A percentile compares a stretch with the other conserved stretches of the same genome.
phyloP scores from a whole-genome alignment of 495 filamentous ascomycete species.

The Hypoxylon cercidicola region DNA sequence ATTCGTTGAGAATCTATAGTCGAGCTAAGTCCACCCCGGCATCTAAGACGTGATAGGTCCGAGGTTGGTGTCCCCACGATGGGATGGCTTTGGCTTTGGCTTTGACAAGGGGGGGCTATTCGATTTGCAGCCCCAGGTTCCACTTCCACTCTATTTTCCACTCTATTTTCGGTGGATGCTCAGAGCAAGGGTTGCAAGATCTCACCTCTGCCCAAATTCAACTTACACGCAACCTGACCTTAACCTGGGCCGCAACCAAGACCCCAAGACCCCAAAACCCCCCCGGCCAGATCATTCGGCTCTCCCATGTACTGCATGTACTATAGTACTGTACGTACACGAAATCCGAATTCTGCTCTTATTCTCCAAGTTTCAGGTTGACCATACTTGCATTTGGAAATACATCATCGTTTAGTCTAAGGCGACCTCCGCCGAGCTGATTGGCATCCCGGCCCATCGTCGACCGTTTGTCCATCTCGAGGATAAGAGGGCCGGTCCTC shows the following conservation, averaged over 20 bases:
- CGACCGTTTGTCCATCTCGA: conserved; percentile 39
- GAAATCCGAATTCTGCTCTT: conserved; percentile 36
- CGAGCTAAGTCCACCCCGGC: conserved; percentile 12
- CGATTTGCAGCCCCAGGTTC: no score
- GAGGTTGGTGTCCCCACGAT: conserved; percentile 17
- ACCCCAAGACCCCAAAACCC: conserved; percentile 3
- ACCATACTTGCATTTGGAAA: conserved; percentile 37
- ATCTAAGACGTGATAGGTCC: conserved; percentile 30
- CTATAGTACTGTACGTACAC: conserved; percentile 8
- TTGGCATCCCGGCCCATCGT: conserved; percentile 45
- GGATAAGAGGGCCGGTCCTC: conserved; percentile 49
- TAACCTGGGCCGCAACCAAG: conserved; percentile 4
- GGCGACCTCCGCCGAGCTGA: conserved; percentile 40
- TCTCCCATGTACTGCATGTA: conserved; percentile 14
- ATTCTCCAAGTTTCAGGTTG: conserved; percentile 50
- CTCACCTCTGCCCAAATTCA: conserved; percentile 1
- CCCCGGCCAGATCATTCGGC: conserved; percentile 26
- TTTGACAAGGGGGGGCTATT: no score
- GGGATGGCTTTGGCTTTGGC: no score
- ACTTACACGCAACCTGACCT: no score
- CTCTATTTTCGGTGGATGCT: conserved; percentile 3
- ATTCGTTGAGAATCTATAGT: conserved; percentile 29
- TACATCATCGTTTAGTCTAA: conserved; percentile 45
- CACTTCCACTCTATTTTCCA: no score
- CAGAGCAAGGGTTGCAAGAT: no score